These are phyloP conservation scores for Rubia peregrina DNA, from an alignment of 305 asterid species.

Conservation along the genomic window DNA sequence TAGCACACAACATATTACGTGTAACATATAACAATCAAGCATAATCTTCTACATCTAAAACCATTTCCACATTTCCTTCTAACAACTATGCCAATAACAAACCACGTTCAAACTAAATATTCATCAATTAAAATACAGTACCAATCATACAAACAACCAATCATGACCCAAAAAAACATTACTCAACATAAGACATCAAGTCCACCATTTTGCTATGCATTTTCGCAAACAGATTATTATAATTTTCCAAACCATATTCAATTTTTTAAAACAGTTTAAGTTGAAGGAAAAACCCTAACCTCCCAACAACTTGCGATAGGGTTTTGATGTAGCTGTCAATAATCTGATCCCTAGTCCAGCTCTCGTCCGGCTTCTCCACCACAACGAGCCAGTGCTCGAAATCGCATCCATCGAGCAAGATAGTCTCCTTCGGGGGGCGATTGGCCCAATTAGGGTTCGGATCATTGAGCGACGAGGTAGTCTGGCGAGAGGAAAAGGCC, in stretches of 20 bases:
- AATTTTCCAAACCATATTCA: not conserved
- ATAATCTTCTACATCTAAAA: not conserved
- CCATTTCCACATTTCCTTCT: no score
- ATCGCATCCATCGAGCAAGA: conserved; percentile 93
- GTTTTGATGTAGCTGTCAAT: conserved; percentile 68
- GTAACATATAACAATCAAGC: not conserved
- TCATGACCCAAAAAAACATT: not conserved
- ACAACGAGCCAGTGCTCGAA: conserved; percentile 99
- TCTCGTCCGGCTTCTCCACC: conserved; percentile 76
- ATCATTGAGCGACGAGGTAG: conserved; percentile 60
- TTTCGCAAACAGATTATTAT: not conserved
- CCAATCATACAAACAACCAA: not conserved
- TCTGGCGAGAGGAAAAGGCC: conserved; percentile 53
- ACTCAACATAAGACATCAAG: no score
- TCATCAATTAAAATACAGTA: no score
- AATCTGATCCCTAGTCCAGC: conserved; percentile 69
- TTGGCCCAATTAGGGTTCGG: conserved; percentile 90
- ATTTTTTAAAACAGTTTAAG: not conserved
- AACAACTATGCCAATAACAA: not conserved
- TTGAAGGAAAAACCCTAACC: conserved; percentile 30
- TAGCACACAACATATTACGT: not conserved
- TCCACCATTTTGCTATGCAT: no score
- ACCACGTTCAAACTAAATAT: not conserved
- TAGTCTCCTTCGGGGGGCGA: conserved; percentile 88
- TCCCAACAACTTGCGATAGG: conserved; percentile 63